Evolutionary conservation across 2,329 filamentous ascomycete genomes (phyloP), one percentile per base, ranked within the genome.

Genomic region (Albifimbria verrucaria): DNA sequence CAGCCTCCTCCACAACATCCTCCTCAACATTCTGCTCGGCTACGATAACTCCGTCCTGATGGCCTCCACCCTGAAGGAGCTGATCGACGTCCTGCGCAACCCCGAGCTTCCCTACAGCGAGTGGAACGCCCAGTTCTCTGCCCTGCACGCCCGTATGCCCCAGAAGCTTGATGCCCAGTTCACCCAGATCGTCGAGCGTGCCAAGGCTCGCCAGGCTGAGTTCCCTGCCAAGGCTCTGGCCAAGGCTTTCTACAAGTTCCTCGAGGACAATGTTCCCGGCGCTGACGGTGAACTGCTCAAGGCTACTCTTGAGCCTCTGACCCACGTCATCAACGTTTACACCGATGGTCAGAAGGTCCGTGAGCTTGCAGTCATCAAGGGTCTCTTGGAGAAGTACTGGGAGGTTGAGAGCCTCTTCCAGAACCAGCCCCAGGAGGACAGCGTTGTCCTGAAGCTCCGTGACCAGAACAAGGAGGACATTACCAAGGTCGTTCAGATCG

Each of bases 21-120:
- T 97, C 45, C 78, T 83, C 66, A 92, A 97, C 73, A 97, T 99
- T 60, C 83, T 99, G 17, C 80, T 87, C 64, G 94, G 94, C 55
- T 99, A 91, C 67, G 94, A 99, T 75, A 99, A 99, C 81, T 93
- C 96, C 61, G 88, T 97, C 61, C 92, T 97, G 72, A 96, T 99
- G 93, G 82, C 85, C 49, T 74, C 85, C 55, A 94, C 92, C 2
- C 79, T 99, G 21, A 91, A 90, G 73, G 90, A 94, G 68, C 79
- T 97, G 36, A 86, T 97, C n/a, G 85, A 91, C 55, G 92, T 99
- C 11, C 83, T 99, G 21, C 87, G 93, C 42, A 85, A 96, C 65
- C 86, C 89, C 1, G 92, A 97, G 65, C 82, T 99, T 57, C 94
- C 94, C 1, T 99, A 94, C 69, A 92, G 93, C 70, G 92, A 99